Conservation (phyloP, 306 rosid genomes). For the Inga oerstediana region DNA sequence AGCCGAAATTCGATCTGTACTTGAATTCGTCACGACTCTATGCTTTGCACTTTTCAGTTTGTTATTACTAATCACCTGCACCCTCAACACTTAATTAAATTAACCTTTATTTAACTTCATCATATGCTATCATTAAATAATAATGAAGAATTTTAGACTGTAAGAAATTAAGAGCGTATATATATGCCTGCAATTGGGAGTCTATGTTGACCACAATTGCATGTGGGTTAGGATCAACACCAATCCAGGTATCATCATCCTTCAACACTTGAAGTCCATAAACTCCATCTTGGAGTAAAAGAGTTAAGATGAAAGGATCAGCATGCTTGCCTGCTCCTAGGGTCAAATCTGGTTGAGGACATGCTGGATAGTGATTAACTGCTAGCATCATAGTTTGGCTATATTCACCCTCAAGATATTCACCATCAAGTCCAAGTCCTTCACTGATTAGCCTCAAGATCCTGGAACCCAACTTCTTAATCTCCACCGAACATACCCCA, state of each 20-base stretch:
- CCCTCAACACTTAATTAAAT: neutral
- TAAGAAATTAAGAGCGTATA: neutral
- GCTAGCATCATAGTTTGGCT: neutral
- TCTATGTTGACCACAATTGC: conserved; percentile 38
- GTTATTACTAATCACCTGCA: neutral
- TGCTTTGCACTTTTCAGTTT: neutral
- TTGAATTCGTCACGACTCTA: neutral
- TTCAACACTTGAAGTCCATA: conserved; percentile 42
- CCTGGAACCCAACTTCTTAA: neutral
- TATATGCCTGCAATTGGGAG: neutral
- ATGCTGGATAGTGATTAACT: conserved; percentile 34
- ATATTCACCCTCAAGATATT: conserved; percentile 29
- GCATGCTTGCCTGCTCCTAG: conserved; percentile 33
- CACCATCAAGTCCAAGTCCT: neutral
- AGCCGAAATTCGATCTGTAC: conserved; percentile 32
- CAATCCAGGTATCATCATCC: conserved; percentile 34
- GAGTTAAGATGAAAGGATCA: conserved; percentile 39
- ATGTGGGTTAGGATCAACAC: conserved; percentile 37
- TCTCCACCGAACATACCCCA: conserved; percentile 8
- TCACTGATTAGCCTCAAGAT: conserved; percentile 18
- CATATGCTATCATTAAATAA: too few relatives aligned
- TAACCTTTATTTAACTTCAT: neutral
- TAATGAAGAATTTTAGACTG: neutral
- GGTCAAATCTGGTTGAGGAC: conserved; percentile 45
- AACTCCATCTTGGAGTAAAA: conserved; percentile 35